Conservation (phyloP, 768 basidiomycete genomes). For the Trametes villosa region DNA sequence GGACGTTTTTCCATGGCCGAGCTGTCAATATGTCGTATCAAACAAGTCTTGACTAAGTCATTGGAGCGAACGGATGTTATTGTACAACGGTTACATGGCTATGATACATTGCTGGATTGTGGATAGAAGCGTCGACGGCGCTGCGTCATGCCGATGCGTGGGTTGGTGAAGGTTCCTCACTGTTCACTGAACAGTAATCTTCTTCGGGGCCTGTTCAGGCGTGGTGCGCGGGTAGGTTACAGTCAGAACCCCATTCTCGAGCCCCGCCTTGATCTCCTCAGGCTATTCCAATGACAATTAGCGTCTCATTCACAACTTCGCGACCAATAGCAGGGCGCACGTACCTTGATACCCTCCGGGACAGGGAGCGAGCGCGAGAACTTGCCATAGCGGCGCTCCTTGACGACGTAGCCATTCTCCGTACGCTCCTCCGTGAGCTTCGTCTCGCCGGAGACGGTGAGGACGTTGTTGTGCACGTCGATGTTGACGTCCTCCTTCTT, state of each 20-base stretch:
- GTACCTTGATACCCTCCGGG: conserved; percentile 53
- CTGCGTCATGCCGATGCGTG: not conserved
- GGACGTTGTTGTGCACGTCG: conserved; percentile 49
- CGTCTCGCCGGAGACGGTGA: conserved; percentile 53
- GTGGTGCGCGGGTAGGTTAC: conserved; percentile 56
- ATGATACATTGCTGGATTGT: too few relatives aligned
- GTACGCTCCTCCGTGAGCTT: conserved; percentile 37
- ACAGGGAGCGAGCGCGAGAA: conserved; percentile 53
- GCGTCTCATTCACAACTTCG: not conserved
- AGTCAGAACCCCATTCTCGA: conserved; percentile 57
- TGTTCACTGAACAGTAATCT: conserved; percentile 41
- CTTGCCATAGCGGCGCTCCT: conserved; percentile 52
- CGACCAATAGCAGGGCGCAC: not conserved
- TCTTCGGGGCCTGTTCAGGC: conserved; percentile 39
- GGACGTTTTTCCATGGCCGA: too few relatives aligned
- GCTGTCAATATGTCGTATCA: too few relatives aligned
- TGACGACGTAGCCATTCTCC: conserved; percentile 44
- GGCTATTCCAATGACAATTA: conserved; percentile 23
- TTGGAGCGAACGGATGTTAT: too few relatives aligned
- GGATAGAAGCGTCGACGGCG: too few relatives aligned
- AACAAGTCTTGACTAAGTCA: too few relatives aligned
- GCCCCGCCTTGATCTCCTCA: conserved; percentile 50
- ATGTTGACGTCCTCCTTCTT: conserved; percentile 52
- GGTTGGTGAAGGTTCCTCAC: too few relatives aligned
- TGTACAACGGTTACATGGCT: not conserved